phyloP scores from a whole-genome alignment of 139 green algal genomes.

The Gonium pectorale region DNA sequence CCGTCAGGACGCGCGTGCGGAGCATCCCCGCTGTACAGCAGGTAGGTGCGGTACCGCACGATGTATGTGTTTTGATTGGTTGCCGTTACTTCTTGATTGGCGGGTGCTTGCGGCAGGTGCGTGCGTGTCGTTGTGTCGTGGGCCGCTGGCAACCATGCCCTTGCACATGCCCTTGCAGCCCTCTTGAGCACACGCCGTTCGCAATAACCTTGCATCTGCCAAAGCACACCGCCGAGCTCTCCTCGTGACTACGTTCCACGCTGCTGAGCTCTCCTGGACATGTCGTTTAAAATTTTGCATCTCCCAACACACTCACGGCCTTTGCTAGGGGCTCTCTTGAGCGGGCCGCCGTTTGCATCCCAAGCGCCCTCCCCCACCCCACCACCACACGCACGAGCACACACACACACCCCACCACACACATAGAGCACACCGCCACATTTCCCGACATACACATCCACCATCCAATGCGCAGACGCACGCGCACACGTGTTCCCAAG shows the following conservation, averaged over 20 bases:
- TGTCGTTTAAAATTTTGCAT: neutral
- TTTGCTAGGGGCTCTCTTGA: too few species aligned
- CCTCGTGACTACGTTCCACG: too few species aligned
- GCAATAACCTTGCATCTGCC: too few species aligned
- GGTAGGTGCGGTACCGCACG: neutral
- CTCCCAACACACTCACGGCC: neutral
- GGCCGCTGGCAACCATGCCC: neutral
- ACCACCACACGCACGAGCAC: too few species aligned
- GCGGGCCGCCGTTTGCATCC: too few species aligned
- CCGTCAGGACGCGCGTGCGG: neutral
- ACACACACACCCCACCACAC: too few species aligned
- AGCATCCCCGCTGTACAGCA: slow-evolving; percentile 20
- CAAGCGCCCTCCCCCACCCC: too few species aligned
- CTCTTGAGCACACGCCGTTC: neutral
- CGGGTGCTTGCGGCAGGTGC: neutral
- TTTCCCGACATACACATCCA: too few species aligned
- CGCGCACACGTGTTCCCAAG: too few species aligned
- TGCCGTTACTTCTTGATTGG: neutral
- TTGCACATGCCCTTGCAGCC: neutral
- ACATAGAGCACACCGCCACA: too few species aligned
- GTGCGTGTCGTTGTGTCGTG: neutral
- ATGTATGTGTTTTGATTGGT: neutral
- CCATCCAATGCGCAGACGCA: too few species aligned
- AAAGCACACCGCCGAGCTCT: neutral
- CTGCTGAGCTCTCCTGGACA: neutral